These are phyloP conservation scores for Vitis hybrid DNA, from an alignment of 177 flowering plant species.

Conservation along the genomic window DNA sequence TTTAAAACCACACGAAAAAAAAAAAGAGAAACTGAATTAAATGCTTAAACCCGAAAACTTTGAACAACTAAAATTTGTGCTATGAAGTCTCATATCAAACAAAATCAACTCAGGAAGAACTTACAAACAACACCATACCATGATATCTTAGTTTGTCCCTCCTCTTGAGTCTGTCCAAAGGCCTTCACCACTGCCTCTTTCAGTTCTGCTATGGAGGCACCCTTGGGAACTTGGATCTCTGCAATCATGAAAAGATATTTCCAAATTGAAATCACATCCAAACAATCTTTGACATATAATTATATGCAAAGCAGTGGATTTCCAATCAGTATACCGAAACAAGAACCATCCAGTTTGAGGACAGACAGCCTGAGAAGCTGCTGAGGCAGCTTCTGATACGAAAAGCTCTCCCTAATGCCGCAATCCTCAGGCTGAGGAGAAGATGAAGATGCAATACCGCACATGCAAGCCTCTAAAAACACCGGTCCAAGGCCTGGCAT, in stretches of 20 bases:
- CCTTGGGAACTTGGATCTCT: constrained; percentile 38
- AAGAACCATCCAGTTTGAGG: constrained; percentile 21
- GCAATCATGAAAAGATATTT: background rate
- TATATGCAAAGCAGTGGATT: too few relatives aligned
- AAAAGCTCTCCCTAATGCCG: background rate
- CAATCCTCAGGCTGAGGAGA: background rate
- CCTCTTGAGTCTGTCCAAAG: constrained; percentile 20
- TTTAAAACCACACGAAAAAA: background rate
- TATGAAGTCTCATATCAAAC: too few relatives aligned
- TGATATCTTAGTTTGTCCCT: constrained; percentile 23
- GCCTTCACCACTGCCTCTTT: constrained; percentile 37
- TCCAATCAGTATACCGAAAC: constrained; percentile 9
- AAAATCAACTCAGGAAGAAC: background rate
- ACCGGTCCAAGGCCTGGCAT: too few relatives aligned
- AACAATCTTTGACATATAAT: too few relatives aligned
- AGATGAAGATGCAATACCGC: too few relatives aligned
- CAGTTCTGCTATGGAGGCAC: constrained; percentile 31
- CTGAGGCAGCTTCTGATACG: constrained; percentile 17
- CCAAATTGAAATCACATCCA: too few relatives aligned
- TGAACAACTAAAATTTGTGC: too few relatives aligned
- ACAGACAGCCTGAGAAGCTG: constrained; percentile 18
- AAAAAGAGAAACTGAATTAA: too few relatives aligned
- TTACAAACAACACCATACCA: constrained; percentile 22
- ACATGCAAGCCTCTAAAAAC: too few relatives aligned
- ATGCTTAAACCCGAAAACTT: too few relatives aligned